Evolutionary conservation across 75 land plant species (phyloP), one percentile per base, ranked within the genome.

Genomic region (Picea glauca): DNA sequence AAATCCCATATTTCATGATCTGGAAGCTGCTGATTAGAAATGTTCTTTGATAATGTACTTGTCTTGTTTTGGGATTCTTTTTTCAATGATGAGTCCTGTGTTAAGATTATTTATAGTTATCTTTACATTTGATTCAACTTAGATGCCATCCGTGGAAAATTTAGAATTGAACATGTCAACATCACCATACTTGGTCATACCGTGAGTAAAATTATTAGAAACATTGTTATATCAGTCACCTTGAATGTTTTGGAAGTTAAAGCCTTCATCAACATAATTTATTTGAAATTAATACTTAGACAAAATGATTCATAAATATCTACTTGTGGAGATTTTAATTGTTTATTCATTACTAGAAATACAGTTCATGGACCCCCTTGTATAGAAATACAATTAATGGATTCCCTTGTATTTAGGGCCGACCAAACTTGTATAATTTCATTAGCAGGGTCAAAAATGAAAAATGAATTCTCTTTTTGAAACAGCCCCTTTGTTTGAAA

Each of bases 1-100:
- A 12, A 88, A 86, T 60, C 94, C 94, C 13, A 81, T 92, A 26
- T 78, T 88, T 74, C 65, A 75, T 77, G 87, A 83, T 66, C 70
- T 85, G 40, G 81, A 79, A 12, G 74, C 23, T 70, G 74, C 74
- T 43, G 74, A 70, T 21, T 70, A 70, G 74, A 70, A 18, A 40
- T 40, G 12, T 50, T 50, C 56, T 50, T 50, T 8, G 56, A 50
- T 50, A 50, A 50, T 50, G 56, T 38, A 35, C 54, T 40, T 2
- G 11, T 38, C 46, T 40, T 18, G 20, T n/a, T 68, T 68, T 68
- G 21, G 40, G 50, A 38, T 70, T 70, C 50, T 43, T n/a, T 11
- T n/a, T 38, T 67, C n/a, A 20, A n/a, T n/a, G n/a, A 17, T 43
- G 26, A 40, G 50, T 8, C 43, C 35, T 1, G 20, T 40, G 50